Percentiles rank a stretch among this genome's conserved stretches.
Conservation (phyloP, 371 early-diverging fungal species). For the Chytridiales sp. region DNA sequence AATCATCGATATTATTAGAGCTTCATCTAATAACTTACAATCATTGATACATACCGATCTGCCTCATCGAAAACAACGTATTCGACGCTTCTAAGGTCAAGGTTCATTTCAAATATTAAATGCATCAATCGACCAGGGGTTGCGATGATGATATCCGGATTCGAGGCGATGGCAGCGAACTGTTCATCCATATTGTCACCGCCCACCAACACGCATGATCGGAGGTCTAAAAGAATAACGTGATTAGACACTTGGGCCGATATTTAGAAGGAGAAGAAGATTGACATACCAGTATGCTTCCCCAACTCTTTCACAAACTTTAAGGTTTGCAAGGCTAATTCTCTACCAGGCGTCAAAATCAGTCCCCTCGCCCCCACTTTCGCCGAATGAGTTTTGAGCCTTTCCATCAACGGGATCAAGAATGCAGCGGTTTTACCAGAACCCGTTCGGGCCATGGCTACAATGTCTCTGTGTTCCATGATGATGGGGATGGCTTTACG, state of each 20-base stretch:
- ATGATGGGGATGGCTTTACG: slow-evolving; percentile 93
- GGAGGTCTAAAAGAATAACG: too few relatives aligned
- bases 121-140: slow-evolving; percentile 98
- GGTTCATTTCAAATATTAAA: slow-evolving; percentile 91
- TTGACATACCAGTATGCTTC: slow-evolving; percentile 85
- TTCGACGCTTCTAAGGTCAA: slow-evolving; percentile 84
- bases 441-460: slow-evolving; percentile 98
- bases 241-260: too few relatives aligned
- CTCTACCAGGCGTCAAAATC: slow-evolving; percentile 90
- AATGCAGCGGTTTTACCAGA: slow-evolving; percentile 99
- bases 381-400: slow-evolving; percentile 82
- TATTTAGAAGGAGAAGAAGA: too few relatives aligned
- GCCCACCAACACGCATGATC: slow-evolving; percentile 89
- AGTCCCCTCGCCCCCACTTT: slow-evolving; percentile 86
- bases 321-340: slow-evolving; percentile 95
- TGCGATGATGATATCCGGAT: slow-evolving; percentile 96
- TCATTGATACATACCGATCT: slow-evolving; percentile 65
- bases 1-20: not conserved
- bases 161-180: slow-evolving; percentile 82
- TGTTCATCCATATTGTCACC: slow-evolving; percentile 95
- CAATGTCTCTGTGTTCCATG: slow-evolving; percentile 88
- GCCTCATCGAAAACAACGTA: slow-evolving; percentile 99
- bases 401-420: slow-evolving; percentile 91
- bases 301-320: slow-evolving; percentile 87
- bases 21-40: not conserved